Percentiles rank a stretch among this genome's conserved stretches.
These are phyloP conservation scores for Wickerhamomyces bisporus DNA, from an alignment of 805 yeast genomes.

Conservation along the genomic window DNA sequence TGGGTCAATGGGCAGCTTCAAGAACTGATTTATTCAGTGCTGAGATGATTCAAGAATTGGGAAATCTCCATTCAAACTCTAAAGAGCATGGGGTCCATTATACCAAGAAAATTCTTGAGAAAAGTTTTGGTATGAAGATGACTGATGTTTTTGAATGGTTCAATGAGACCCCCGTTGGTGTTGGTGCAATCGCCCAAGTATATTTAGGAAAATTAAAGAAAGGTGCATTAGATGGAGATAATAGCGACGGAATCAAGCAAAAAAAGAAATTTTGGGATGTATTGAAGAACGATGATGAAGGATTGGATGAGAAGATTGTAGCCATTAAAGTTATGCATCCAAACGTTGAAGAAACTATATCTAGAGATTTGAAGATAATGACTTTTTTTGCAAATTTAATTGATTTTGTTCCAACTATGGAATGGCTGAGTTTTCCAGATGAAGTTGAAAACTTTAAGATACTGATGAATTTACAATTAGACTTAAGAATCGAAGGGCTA, in stretches of 20 bases:
- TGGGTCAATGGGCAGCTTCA: slow-evolving; percentile 99
- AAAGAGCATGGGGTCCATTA: slow-evolving; percentile 59
- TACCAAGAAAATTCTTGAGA: slow-evolving; percentile 54
- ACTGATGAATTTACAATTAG: slow-evolving; percentile 85
- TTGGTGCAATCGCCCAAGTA: slow-evolving; percentile 99
- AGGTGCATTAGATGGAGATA: slow-evolving; percentile 32
- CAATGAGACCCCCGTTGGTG: slow-evolving; percentile 73
- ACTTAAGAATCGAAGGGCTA: slow-evolving; percentile 82
- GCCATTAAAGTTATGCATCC: slow-evolving; percentile 96
- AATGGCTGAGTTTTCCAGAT: slow-evolving; percentile 92
- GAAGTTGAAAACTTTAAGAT: slow-evolving; percentile 86
- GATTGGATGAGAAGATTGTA: slow-evolving; percentile 49
- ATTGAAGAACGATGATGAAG: slow-evolving; percentile 9
- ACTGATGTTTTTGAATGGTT: slow-evolving; percentile 82
- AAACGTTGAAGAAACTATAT: slow-evolving; percentile 61
- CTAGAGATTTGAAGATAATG: slow-evolving; percentile 84
- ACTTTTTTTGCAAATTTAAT: slow-evolving; percentile 65
- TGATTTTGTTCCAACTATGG: slow-evolving; percentile 85
- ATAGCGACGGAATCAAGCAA: slow-evolving; percentile 19
- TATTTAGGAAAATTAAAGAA: slow-evolving; percentile 61
- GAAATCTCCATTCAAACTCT: slow-evolving; percentile 78
- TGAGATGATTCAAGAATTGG: slow-evolving; percentile 60
- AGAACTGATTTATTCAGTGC: slow-evolving; percentile 85
- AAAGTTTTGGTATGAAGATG: slow-evolving; percentile 50
- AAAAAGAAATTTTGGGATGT: slow-evolving; percentile 12